Percentiles rank a stretch among this genome's conserved stretches.
phyloP scores from a whole-genome alignment of 352 stramenopile species.

The Nothophytophthora sp. region DNA sequence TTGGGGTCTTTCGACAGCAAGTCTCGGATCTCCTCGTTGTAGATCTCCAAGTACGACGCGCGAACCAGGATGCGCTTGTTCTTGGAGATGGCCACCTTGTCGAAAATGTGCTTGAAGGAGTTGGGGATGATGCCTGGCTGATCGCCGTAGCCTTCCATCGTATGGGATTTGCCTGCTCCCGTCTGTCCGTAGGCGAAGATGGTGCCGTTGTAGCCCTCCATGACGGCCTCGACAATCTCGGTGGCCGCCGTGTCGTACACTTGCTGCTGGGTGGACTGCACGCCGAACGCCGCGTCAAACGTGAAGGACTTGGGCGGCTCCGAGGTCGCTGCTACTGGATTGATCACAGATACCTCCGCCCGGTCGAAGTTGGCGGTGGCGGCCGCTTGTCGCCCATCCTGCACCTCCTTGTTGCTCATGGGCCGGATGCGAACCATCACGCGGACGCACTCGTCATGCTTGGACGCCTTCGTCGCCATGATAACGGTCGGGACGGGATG shows the following conservation, averaged over 20 bases:
- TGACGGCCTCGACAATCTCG: slow-evolving; percentile 86
- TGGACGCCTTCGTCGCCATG: slow-evolving; percentile 48
- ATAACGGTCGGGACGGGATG: no score
- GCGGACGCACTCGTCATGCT: slow-evolving; percentile 93
- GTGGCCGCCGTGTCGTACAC: slow-evolving; percentile 89
- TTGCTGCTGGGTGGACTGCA: slow-evolving; percentile 89
- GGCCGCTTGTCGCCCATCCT: slow-evolving; percentile 88
- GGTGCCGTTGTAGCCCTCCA: slow-evolving; percentile 90
- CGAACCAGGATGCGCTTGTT: slow-evolving; percentile 97
- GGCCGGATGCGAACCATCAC: slow-evolving; percentile 97
- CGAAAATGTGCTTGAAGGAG: slow-evolving; percentile 91
- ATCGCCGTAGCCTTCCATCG: slow-evolving; percentile 74
- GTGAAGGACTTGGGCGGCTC: slow-evolving; percentile 96
- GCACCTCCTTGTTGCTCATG: slow-evolving; percentile 94
- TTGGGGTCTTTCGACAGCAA: slow-evolving; percentile 83
- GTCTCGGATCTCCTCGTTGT: slow-evolving; percentile 98
- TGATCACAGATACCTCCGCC: slow-evolving; percentile 89
- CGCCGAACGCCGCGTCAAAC: slow-evolving; percentile 96
- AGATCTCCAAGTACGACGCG: slow-evolving; percentile 97
- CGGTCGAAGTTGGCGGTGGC: slow-evolving; percentile 90
- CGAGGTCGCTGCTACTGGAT: slow-evolving; percentile 63
- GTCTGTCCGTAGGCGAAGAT: slow-evolving; percentile 89
- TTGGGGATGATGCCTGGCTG: slow-evolving; percentile 88
- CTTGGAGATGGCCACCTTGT: slow-evolving; percentile 83
- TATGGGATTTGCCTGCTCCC: slow-evolving; percentile 78